Evolutionary conservation across 768 basidiomycete species (phyloP).

Genomic region (Panaeolus cyanescens): DNA sequence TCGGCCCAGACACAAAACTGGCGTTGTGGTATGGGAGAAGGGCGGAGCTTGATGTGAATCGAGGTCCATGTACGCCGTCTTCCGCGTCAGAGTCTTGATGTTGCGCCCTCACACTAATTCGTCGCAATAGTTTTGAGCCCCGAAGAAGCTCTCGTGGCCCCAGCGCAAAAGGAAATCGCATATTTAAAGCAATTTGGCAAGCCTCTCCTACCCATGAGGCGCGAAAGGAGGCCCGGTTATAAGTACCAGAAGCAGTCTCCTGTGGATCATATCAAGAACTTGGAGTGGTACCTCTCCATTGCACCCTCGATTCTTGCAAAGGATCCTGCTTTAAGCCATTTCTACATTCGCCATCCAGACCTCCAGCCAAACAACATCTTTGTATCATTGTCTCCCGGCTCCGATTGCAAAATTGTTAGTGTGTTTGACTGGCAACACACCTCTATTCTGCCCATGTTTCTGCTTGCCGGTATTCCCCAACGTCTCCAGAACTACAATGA

Average conservation of each 20-base stretch:
- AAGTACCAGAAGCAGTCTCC: constrained; percentile 44
- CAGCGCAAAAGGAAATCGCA: constrained; percentile 54
- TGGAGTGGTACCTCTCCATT: constrained; percentile 49
- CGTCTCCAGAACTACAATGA: constrained; percentile 51
- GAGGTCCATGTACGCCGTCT: constrained; percentile 53
- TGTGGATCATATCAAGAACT: constrained; percentile 48
- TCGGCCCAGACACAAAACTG: constrained; percentile 46
- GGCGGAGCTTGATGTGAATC: constrained; percentile 45
- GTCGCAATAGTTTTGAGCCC: constrained; percentile 42
- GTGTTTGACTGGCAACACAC: constrained; percentile 60
- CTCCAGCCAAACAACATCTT: constrained; percentile 52
- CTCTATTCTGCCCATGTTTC: constrained; percentile 52
- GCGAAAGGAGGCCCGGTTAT: constrained; percentile 44
- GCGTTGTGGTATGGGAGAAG: constrained; percentile 52
- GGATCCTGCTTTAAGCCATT: constrained; percentile 37
- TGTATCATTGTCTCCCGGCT: constrained; percentile 47
- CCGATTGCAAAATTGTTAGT: constrained; percentile 37
- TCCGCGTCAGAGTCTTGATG: constrained; percentile 31
- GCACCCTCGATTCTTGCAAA: constrained; percentile 46
- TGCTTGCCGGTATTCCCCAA: constrained; percentile 46
- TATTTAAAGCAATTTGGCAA: constrained; percentile 50
- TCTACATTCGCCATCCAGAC: constrained; percentile 57
- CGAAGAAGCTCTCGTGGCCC: constrained; percentile 47
- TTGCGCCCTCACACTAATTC: constrained; percentile 27
- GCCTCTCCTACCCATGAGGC: constrained; percentile 45